These are phyloP conservation scores for Mortierella sp. DNA, from an alignment of 371 early-diverging fungal genomes.

Conservation along the genomic window DNA sequence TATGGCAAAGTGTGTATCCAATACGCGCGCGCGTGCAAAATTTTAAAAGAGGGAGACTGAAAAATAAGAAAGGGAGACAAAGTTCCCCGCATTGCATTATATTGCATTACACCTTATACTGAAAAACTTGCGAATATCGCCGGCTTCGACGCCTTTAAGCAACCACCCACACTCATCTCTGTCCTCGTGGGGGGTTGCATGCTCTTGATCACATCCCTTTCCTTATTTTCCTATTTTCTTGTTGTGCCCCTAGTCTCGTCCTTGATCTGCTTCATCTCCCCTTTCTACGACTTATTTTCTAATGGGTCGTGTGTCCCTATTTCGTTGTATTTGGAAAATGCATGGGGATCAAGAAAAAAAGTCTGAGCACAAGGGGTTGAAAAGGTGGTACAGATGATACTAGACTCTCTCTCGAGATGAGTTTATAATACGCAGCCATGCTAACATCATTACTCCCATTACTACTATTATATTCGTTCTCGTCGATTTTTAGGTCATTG, in stretches of 20 bases:
- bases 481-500: slow-evolving; percentile 37
- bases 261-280: background rate
- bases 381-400: too few relatives aligned
- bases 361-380: background rate
- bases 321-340: background rate
- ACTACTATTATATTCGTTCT: background rate
- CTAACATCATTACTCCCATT: background rate
- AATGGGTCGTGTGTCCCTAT: background rate
- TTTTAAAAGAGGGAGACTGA: background rate
- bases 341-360: background rate
- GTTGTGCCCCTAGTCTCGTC: background rate
- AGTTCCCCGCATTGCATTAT: slow-evolving; percentile 35
- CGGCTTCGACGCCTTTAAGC: background rate
- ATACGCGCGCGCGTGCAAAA: background rate
- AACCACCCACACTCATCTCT: background rate
- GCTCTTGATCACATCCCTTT: too few relatives aligned
- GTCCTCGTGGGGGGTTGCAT: too few relatives aligned
- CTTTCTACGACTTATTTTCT: background rate
- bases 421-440: background rate
- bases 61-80: too few relatives aligned
- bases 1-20: background rate
- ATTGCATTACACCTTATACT: background rate
- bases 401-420: too few relatives aligned
- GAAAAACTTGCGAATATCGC: background rate
- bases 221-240: too few relatives aligned